phyloP scores from a whole-genome alignment of 805 yeast species.

The Myxozyma geophila region DNA sequence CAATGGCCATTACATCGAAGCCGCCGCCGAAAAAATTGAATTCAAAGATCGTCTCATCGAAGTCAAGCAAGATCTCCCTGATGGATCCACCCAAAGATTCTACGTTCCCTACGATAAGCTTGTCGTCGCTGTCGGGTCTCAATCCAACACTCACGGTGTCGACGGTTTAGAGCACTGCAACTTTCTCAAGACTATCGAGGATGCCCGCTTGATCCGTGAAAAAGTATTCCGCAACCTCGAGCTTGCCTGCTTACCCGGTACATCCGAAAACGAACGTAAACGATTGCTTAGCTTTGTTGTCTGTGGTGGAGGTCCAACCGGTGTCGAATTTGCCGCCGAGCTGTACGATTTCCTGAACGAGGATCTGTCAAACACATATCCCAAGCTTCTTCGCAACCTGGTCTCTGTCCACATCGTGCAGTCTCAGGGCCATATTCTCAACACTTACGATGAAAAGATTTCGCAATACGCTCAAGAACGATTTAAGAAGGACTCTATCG shows the following conservation, averaged over 20 bases:
- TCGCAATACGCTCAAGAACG: slow-evolving; percentile 67
- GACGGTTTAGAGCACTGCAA: slow-evolving; percentile 66
- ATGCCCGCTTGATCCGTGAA: slow-evolving; percentile 60
- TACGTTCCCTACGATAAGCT: slow-evolving; percentile 75
- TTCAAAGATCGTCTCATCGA: slow-evolving; percentile 62
- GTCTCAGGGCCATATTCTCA: slow-evolving; percentile 67
- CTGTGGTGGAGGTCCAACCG: slow-evolving; percentile 80
- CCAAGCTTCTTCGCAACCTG: slow-evolving; percentile 63
- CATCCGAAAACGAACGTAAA: slow-evolving; percentile 65
- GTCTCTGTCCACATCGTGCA: slow-evolving; percentile 71
- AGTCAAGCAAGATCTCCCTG: slow-evolving; percentile 53
- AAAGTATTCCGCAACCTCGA: slow-evolving; percentile 62
- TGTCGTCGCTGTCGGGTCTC: slow-evolving; percentile 71
- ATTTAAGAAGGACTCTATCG: slow-evolving; percentile 65
- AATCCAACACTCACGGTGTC: slow-evolving; percentile 71
- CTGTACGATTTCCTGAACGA: slow-evolving; percentile 68
- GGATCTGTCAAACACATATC: slow-evolving; percentile 62
- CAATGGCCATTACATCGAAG: slow-evolving; percentile 66
- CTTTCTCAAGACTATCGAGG: slow-evolving; percentile 68
- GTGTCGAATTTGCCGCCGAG: slow-evolving; percentile 76
- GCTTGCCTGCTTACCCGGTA: slow-evolving; percentile 67
- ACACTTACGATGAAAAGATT: slow-evolving; percentile 69
- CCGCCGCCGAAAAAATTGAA: slow-evolving; percentile 62
- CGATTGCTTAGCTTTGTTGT: slow-evolving; percentile 64
- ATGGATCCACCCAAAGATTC: slow-evolving; percentile 52